These are phyloP conservation scores for Colletotrichum tropicicola DNA, from an alignment of 2,329 filamentous ascomycete species.

Conservation along the genomic window DNA sequence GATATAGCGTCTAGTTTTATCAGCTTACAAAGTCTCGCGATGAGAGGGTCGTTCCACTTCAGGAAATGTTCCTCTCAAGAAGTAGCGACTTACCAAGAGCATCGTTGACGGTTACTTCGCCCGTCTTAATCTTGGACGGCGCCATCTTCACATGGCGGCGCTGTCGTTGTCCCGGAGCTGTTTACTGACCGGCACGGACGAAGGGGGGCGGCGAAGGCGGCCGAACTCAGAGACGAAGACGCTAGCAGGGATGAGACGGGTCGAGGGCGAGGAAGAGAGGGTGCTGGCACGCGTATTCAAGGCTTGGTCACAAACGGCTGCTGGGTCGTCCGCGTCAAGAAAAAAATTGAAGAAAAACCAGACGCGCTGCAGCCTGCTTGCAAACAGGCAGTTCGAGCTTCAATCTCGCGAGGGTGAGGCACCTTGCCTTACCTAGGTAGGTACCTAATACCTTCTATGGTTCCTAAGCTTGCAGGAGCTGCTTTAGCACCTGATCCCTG, in stretches of 20 bases:
- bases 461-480: not conserved
- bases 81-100: conserved; percentile 18
- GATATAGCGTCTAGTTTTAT: conserved; percentile 37
- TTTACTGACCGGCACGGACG: not conserved
- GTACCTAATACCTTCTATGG: too few relatives aligned
- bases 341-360: too few relatives aligned
- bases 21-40: too few relatives aligned
- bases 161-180: not conserved
- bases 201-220: not conserved
- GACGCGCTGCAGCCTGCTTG: too few relatives aligned
- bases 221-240: not conserved
- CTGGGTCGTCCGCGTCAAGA: too few relatives aligned
- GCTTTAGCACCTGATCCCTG: not conserved
- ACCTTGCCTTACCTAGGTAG: not conserved
- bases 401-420: not conserved
- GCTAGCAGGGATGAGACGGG: too few relatives aligned
- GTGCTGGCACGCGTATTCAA: too few relatives aligned
- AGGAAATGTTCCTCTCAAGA: too few relatives aligned
- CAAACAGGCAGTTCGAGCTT: too few relatives aligned
- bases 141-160: not conserved
- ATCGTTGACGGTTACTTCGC: conserved; percentile 25
- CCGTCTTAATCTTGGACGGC: conserved; percentile 22
- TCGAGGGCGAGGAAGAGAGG: too few relatives aligned
- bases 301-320: too few relatives aligned
- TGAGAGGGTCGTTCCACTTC: too few relatives aligned